Evolutionary conservation across 225 moss, liverwort and hornwort genomes (phyloP).

Genomic region (Bryoerythrophyllum caledonicum): DNA sequence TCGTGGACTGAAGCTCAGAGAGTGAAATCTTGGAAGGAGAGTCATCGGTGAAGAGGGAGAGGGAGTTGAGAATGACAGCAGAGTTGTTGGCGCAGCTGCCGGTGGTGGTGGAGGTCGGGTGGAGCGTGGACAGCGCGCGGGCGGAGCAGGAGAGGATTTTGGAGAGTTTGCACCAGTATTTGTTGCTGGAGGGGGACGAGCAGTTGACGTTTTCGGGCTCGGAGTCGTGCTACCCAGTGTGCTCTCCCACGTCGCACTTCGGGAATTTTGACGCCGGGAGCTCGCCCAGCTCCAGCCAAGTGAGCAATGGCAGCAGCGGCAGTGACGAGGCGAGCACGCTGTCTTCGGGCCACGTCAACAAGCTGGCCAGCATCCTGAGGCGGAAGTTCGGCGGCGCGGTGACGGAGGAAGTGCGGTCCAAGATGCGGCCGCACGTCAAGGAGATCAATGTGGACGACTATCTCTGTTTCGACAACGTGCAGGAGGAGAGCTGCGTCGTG

Average conservation of each 20-base stretch:
- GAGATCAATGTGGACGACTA: slow-evolving; percentile 52
- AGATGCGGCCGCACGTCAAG: slow-evolving; percentile 39
- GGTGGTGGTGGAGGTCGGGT: slow-evolving; percentile 20
- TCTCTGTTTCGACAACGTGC: slow-evolving; percentile 45
- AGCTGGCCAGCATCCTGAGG: slow-evolving; percentile 42
- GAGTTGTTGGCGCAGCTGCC: slow-evolving; percentile 31
- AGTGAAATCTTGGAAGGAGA: too few relatives aligned
- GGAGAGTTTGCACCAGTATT: slow-evolving; percentile 29
- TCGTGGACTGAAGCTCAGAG: background rate
- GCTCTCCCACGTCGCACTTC: slow-evolving; percentile 30
- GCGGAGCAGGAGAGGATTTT: slow-evolving; percentile 34
- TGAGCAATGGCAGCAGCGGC: slow-evolving; percentile 25
- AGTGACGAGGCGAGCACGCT: slow-evolving; percentile 16
- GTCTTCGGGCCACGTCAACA: slow-evolving; percentile 31
- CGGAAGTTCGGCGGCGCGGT: slow-evolving; percentile 36
- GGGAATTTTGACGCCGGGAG: background rate
- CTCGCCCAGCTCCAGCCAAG: background rate
- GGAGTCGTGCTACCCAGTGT: background rate
- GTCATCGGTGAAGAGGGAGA: background rate
- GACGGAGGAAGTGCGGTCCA: slow-evolving; percentile 47
- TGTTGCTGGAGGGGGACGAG: slow-evolving; percentile 39
- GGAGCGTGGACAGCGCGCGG: slow-evolving; percentile 29
- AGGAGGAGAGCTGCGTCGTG: background rate
- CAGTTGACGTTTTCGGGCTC: slow-evolving; percentile 6
- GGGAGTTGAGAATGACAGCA: slow-evolving; percentile 52